Evolutionary conservation across 2,329 filamentous ascomycete species (phyloP).

Genomic region (Trichoderma sp.): DNA sequence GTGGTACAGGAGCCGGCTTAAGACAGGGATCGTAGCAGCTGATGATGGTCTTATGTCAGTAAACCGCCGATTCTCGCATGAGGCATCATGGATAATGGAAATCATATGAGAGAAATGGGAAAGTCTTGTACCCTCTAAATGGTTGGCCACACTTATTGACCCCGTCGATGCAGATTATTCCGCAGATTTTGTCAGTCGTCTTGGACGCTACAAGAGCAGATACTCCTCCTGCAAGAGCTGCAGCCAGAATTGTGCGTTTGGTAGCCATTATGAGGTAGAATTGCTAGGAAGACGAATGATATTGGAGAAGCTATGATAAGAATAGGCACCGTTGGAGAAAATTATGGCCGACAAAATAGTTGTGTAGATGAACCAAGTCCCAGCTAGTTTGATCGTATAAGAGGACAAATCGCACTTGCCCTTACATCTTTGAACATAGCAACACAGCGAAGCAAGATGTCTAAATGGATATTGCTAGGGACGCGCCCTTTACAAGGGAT

Average conservation of each 20-base stretch:
- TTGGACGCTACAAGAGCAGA: neutral
- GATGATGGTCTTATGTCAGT: slow-evolving; percentile 1
- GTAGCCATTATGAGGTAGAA: neutral
- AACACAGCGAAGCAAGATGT: neutral
- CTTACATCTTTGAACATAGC: rapidly evolving
- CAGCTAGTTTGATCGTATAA: neutral
- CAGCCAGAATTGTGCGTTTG: neutral
- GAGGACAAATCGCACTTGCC: neutral
- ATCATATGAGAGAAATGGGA: neutral
- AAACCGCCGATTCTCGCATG: neutral
- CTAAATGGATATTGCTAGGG: neutral
- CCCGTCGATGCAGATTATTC: slow-evolving; percentile 33
- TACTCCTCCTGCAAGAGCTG: neutral
- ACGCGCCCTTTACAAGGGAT: slow-evolving; percentile 3
- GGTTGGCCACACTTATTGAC: slow-evolving; percentile 33
- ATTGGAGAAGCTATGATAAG: neutral
- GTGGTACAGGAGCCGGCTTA: slow-evolving; percentile 29
- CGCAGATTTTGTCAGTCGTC: neutral
- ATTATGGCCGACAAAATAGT: neutral
- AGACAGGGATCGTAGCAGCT: slow-evolving; percentile 39
- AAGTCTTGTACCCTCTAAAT: slow-evolving; percentile 34
- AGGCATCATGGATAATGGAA: neutral
- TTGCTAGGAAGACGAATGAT: neutral
- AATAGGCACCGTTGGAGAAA: neutral
- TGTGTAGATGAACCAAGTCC: neutral